A percentile compares a stretch with the other conserved stretches of the same genome.
Conservation (phyloP, 768 basidiomycete genomes). For the Rhizopogon vulgaris region DNA sequence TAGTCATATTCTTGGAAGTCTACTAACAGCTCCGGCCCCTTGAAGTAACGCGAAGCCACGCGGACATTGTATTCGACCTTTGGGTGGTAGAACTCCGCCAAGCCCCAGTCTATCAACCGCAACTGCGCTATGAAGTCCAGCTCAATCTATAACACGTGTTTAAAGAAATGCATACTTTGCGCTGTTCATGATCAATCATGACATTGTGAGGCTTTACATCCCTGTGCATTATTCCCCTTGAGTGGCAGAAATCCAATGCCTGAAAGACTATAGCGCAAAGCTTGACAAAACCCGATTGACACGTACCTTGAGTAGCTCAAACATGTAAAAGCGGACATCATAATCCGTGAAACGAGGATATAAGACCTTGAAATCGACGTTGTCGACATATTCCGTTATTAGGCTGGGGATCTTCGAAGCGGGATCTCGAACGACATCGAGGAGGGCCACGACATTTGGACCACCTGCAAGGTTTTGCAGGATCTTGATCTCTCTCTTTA, state of each 20-base stretch:
- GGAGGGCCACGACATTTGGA: slow-evolving; percentile 86
- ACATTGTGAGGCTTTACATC: slow-evolving; percentile 99
- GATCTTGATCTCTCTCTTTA: slow-evolving; percentile 98
- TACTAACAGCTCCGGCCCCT: slow-evolving; percentile 92
- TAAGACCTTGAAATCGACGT: slow-evolving; percentile 94
- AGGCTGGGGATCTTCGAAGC: slow-evolving; percentile 95
- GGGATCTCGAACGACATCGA: slow-evolving; percentile 95
- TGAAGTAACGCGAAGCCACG: slow-evolving; percentile 96
- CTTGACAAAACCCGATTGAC: slow-evolving; percentile 3
- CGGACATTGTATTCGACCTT: slow-evolving; percentile 98
- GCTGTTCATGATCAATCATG: slow-evolving; percentile 98
- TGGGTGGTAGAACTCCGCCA: slow-evolving; percentile 98
- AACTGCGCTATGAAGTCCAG: slow-evolving; percentile 42
- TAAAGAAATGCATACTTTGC: slow-evolving; percentile 54
- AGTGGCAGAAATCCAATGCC: slow-evolving; percentile 97
- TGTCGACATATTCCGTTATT: slow-evolving; percentile 97
- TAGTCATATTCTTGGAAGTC: slow-evolving; percentile 99
- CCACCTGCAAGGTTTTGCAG: slow-evolving; percentile 94
- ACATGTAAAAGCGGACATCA: slow-evolving; percentile 95
- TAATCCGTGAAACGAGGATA: slow-evolving; percentile 95
- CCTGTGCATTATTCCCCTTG: slow-evolving; percentile 97
- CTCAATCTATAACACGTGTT: slow-evolving; percentile 1
- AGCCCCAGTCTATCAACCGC: slow-evolving; percentile 96
- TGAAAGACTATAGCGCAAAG: slow-evolving; percentile 20
- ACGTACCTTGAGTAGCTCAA: slow-evolving; percentile 85